Conservation (phyloP, 2,329 filamentous ascomycete genomes). For the Neopestalotiopsis rosae region DNA sequence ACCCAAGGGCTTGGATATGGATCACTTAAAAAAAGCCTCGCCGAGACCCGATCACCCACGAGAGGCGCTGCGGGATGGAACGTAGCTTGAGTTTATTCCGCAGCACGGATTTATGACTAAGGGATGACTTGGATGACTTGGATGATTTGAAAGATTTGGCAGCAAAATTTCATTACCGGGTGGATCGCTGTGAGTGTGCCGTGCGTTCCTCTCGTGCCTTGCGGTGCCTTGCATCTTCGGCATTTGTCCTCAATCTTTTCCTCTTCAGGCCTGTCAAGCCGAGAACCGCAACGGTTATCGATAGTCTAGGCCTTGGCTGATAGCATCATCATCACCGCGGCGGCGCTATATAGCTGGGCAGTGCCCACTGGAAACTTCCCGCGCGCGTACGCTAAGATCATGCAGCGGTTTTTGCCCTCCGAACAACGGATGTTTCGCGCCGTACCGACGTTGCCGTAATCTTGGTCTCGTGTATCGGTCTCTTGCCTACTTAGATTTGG, state of each 20-base stretch:
- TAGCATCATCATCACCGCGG: background rate
- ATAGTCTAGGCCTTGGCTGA: background rate
- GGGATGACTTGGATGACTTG: background rate
- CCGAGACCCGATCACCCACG: background rate
- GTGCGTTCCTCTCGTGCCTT: no score
- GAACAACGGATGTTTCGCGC: background rate
- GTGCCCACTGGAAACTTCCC: background rate
- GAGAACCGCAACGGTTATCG: conserved; percentile 1
- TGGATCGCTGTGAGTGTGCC: no score
- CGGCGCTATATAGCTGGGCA: background rate
- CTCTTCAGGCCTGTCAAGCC: background rate
- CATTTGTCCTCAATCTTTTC: background rate
- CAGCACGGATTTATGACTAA: conserved; percentile 3
- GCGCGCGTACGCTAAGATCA: background rate
- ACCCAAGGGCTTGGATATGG: background rate
- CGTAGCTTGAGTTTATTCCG: background rate
- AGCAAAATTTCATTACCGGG: no score
- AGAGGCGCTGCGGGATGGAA: background rate
- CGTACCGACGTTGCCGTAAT: background rate
- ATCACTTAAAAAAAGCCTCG: background rate
- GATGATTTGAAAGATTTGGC: background rate
- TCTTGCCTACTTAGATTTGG: background rate
- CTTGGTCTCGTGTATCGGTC: background rate
- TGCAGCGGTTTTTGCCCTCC: background rate
- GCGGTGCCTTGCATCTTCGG: background rate